A percentile compares a stretch with the other conserved stretches of the same genome.
Conservation (phyloP, 345 rosid species). For the Citrus mangshanensis region DNA sequence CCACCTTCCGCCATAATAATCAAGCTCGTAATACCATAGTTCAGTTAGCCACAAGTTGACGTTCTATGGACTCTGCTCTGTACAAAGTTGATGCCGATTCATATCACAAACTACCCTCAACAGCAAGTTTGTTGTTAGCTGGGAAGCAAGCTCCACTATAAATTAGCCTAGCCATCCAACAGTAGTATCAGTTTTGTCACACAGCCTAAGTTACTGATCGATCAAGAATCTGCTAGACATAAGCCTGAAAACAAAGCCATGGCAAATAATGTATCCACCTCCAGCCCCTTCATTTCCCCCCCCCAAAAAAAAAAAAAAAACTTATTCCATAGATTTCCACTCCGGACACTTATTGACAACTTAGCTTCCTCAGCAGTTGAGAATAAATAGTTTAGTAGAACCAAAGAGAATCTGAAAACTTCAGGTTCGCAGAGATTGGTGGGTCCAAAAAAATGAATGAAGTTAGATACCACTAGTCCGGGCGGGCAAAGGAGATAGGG, state of each 20-base stretch:
- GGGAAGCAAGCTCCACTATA: slow-evolving; percentile 8
- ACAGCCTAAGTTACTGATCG: slow-evolving; percentile 6
- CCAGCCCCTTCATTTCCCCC: slow-evolving; percentile 13
- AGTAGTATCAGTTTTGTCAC: slow-evolving; percentile 9
- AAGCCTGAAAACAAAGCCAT: slow-evolving; percentile 8
- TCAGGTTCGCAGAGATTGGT: slow-evolving; percentile 9
- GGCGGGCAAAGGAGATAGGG: slow-evolving; percentile 35
- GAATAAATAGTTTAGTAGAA: slow-evolving; percentile 14
- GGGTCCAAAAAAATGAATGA: neutral
- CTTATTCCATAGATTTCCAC: slow-evolving; percentile 19
- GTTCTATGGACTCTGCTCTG: slow-evolving; percentile 22
- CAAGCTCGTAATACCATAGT: neutral
- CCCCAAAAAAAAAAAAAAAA: neutral
- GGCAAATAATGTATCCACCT: slow-evolving; percentile 1
- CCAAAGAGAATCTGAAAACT: slow-evolving; percentile 14
- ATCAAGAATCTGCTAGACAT: slow-evolving; percentile 4
- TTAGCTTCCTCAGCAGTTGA: slow-evolving; percentile 25
- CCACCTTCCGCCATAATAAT: neutral
- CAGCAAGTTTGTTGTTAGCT: slow-evolving; percentile 18
- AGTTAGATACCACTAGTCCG: slow-evolving; percentile 28
- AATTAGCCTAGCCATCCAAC: slow-evolving; percentile 8
- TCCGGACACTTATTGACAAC: slow-evolving; percentile 13
- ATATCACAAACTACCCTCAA: slow-evolving; percentile 1
- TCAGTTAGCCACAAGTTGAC: slow-evolving; percentile 16
- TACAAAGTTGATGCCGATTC: slow-evolving; percentile 24